Evolutionary conservation across 306 rosid species (phyloP), one percentile per base, ranked within the genome.

Genomic region (Dryas alaskensis): DNA sequence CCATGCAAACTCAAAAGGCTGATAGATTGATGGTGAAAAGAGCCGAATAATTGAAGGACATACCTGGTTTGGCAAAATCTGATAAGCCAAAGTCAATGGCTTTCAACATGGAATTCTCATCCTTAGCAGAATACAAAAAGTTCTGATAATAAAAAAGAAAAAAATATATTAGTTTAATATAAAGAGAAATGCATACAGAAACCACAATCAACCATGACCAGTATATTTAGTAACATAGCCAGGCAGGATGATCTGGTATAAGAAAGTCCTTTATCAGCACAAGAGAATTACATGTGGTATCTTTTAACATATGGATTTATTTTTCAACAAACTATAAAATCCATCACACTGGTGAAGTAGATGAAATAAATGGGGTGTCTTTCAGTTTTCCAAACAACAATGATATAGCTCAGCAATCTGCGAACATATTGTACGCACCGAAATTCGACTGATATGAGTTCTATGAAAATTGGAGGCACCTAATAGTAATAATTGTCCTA

Each of bases 81-180:
- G 99, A 95, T 73, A 95, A 78, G 76, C 99, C 99, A 74, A 95
- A 95, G 84, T 95, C 99, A 45, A 95, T 95, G 70, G 99, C 99
- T 82, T 95, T 95, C 80, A 95, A 82, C 84, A 83, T 81, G 2
- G 98, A 90, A 57, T 79, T 87, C 86, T 95, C 98, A 67, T 95
- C 97, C 84, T 88, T 90, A 9, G 96, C 79, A 55, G 87, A 61
- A 76, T 92, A 95, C 86, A 95, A 79, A 78, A 95, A 95, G 75
- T 95, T 95, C 99, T 95, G 96, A 12, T 45, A 47, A 72, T 60
- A 65, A 68, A 65, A 47, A 16, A 42, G 76, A 78, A 52, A 50
- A 11, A 12, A 48, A 68, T 55, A 31, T 66, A 44, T 40, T 27
- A 63, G 65, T 10, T 10, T 63, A 60, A 45, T 53, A 13, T 12